Evolutionary conservation across 1,139 yeast species (phyloP).

Genomic region (Saccharomyces hybrid): DNA sequence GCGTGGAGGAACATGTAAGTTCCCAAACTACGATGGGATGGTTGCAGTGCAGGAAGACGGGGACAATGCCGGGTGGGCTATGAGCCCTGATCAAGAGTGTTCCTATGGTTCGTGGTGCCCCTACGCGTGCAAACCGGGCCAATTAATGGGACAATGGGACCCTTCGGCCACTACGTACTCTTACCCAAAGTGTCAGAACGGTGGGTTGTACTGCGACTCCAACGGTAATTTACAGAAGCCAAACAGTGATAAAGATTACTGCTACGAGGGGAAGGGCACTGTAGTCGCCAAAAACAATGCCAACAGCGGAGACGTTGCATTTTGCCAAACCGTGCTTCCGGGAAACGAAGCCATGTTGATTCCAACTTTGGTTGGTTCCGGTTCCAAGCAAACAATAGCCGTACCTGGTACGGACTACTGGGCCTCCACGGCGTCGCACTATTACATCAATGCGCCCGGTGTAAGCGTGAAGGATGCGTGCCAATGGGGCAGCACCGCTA

Average conservation of each 20-base stretch:
- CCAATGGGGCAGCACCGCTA: constrained; percentile 66
- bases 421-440: constrained; percentile 80
- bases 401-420: constrained; percentile 76
- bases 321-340: constrained; percentile 89
- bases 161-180: constrained; percentile 49
- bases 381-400: constrained; percentile 48
- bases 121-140: constrained; percentile 82
- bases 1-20: constrained; percentile 47
- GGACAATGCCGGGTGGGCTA: constrained; percentile 79
- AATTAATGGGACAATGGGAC: constrained; percentile 76
- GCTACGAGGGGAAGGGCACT: constrained; percentile 72
- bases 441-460: constrained; percentile 82
- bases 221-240: constrained; percentile 65
- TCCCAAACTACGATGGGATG: constrained; percentile 59
- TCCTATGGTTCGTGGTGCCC: constrained; percentile 74
- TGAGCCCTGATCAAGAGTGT: constrained; percentile 71
- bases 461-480: constrained; percentile 70
- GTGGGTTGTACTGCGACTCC: constrained; percentile 70
- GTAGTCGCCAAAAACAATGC: constrained; percentile 53
- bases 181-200: constrained; percentile 68
- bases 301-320: constrained; percentile 50
- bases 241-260: constrained; percentile 50
- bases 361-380: constrained; percentile 58
- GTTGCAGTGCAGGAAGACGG: constrained; percentile 56
- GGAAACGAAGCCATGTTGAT: constrained; percentile 92